These are phyloP conservation scores for Pichia nakasei DNA, from an alignment of 805 yeast genomes.

Conservation along the genomic window DNA sequence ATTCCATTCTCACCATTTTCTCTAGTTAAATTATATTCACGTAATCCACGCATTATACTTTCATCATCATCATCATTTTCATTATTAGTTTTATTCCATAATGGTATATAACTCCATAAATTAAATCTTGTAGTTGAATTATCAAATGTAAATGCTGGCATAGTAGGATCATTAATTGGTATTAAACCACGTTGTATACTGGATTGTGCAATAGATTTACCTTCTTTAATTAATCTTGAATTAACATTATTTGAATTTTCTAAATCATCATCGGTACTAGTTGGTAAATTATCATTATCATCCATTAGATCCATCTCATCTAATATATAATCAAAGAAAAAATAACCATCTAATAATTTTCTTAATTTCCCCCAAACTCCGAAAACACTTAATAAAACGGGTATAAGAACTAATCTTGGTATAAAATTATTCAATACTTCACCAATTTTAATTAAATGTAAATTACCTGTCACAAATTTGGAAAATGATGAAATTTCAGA, in stretches of 20 bases:
- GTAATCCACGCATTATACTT: constrained; percentile 13
- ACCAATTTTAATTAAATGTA: constrained; percentile 68
- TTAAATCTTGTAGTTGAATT: not conserved
- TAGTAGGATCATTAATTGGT: constrained; percentile 3
- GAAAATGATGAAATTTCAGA: constrained; percentile 25
- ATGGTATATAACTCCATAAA: not conserved
- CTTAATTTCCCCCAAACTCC: constrained; percentile 59
- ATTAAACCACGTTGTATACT: constrained; percentile 3
- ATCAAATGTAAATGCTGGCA: not conserved
- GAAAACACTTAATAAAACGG: constrained; percentile 54
- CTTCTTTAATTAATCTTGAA: constrained; percentile 18
- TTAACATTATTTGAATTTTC: not conserved
- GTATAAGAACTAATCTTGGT: constrained; percentile 70
- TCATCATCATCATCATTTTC: not conserved
- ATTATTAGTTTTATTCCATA: not conserved
- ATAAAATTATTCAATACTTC: constrained; percentile 60
- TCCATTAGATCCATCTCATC: constrained; percentile 23
- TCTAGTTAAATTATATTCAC: constrained; percentile 17
- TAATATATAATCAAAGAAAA: constrained; percentile 25
- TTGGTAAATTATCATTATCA: not conserved
- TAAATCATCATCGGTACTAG: too few relatives aligned
- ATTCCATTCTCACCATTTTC: constrained; percentile 5
- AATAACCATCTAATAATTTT: constrained; percentile 20
- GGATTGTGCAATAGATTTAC: constrained; percentile 21
- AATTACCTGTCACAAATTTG: constrained; percentile 65